Base-by-base conservation (phyloP, 2,329 filamentous ascomycete genomes). In the Cladophialophora chaetospira region DNA sequence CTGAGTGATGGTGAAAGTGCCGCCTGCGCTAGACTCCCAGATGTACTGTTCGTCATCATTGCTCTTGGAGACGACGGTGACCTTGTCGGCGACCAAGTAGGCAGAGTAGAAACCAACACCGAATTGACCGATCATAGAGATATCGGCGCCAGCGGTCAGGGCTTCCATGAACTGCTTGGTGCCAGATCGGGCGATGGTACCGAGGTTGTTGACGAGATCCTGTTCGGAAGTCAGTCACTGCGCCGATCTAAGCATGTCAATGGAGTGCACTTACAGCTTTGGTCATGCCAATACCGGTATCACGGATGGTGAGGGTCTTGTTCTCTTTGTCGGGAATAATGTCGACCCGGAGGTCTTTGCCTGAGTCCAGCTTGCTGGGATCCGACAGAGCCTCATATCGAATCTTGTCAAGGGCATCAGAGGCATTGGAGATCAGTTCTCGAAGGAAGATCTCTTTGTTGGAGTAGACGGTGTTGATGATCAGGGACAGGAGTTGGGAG, bases 161-260 rank as follows among this genome's bases (percentile, higher is more conserved):
- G 94, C 94, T 85, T 99, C 94, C 94, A 99, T 99, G 82, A 99
- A 99, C 83, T 97, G 94, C 88, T 99, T 99, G 79, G 94, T 99
- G 67, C 94, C 94, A 63, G 94, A 99, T 75, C 94, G 91, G 75
- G 94, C 94, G 78, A 99, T 99, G 70, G 94, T 99, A 83, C 94
- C 94, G 67, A 99, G 87, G 86, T 99, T 99, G 89, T 99, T 99
- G 83, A 99, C 93, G 64, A 99, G 86, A 77, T 99, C 94, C 88
- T 91, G 62, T 13, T 13, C 13, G 17, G 38, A 36, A 51, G 70
- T 82, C 66, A 82, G 77, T 33, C 57, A 23, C 57, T 48, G 35
- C n/a, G 17, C 26, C 26, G 31, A 25, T 35, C 19, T 38, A 13
- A 19, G 1, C 1, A 26, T 47, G 42, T 10, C 13, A 33, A 25